Conservation (phyloP, 495 filamentous ascomycete species). For the Aspergillus baeticus region DNA sequence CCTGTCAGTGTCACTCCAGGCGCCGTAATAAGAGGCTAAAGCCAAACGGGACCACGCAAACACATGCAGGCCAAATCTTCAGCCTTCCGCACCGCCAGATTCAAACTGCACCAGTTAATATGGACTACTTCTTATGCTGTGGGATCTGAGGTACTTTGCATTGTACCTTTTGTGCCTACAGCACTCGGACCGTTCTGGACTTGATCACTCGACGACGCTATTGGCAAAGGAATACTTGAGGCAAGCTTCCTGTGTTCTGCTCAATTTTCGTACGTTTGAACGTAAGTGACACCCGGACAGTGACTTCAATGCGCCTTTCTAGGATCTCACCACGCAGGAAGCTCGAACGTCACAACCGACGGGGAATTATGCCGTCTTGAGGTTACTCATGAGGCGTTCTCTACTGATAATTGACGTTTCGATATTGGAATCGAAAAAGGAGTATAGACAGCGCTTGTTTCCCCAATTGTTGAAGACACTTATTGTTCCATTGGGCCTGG, state of each 20-base stretch:
- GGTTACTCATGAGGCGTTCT: conserved; percentile 4
- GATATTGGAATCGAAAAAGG: neutral
- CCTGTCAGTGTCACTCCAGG: conserved; percentile 9
- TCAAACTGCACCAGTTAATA: neutral
- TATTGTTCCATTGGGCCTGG: neutral
- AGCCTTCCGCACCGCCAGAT: neutral
- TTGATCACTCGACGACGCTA: neutral
- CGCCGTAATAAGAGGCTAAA: neutral
- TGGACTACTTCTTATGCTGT: neutral
- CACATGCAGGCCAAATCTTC: neutral
- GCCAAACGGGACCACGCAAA: conserved; percentile 5
- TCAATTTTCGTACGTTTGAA: neutral
- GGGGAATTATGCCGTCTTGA: conserved; percentile 2
- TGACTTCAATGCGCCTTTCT: neutral
- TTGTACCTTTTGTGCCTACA: neutral
- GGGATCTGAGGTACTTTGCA: neutral
- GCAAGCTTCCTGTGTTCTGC: conserved; percentile 4
- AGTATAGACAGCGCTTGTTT: neutral
- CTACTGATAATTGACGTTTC: neutral
- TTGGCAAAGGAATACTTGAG: neutral
- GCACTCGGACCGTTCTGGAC: neutral
- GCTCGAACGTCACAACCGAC: conserved; percentile 3
- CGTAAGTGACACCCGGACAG: conserved; percentile 10
- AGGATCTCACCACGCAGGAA: neutral
- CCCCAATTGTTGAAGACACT: neutral